These are phyloP conservation scores for Rhamnella rubrinervis DNA, from an alignment of 331 rosid species.

Conservation along the genomic window DNA sequence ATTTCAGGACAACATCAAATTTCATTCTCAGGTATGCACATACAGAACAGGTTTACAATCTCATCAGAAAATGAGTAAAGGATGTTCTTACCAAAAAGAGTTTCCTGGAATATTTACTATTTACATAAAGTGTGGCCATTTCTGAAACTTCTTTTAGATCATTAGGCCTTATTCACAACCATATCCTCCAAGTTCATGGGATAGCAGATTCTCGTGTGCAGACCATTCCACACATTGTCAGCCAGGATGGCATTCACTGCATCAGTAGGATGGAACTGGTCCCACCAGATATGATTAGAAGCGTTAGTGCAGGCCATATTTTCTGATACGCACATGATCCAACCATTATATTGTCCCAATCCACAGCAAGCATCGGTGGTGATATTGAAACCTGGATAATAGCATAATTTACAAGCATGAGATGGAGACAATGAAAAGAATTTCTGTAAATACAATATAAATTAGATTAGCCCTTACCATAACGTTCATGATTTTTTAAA, in stretches of 20 bases:
- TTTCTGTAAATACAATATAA: no score
- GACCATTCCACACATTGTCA: conserved; percentile 79
- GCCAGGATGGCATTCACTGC: conserved; percentile 77
- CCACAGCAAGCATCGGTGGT: conserved; percentile 88
- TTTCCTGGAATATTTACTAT: neutral
- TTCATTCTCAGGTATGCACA: neutral
- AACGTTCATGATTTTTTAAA: conserved; percentile 53
- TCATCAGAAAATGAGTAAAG: conserved; percentile 12
- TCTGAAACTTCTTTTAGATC: conserved; percentile 18
- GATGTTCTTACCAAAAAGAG: neutral
- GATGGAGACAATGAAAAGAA: neutral
- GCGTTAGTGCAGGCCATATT: conserved; percentile 84
- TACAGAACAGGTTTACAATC: conserved; percentile 10
- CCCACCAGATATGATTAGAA: conserved; percentile 89
- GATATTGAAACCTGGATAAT: conserved; percentile 62
- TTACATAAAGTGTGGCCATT: neutral
- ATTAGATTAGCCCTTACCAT: conserved; percentile 42
- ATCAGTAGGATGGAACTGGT: conserved; percentile 90
- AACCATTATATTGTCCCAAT: conserved; percentile 72
- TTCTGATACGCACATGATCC: conserved; percentile 72
- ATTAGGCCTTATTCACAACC: conserved; percentile 26
- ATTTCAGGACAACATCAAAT: neutral
- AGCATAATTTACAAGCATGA: conserved; percentile 23
- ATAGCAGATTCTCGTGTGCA: conserved; percentile 69
- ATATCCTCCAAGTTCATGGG: conserved; percentile 76